Conservation (phyloP, 345 rosid genomes). For the Citrus trifoliata region DNA sequence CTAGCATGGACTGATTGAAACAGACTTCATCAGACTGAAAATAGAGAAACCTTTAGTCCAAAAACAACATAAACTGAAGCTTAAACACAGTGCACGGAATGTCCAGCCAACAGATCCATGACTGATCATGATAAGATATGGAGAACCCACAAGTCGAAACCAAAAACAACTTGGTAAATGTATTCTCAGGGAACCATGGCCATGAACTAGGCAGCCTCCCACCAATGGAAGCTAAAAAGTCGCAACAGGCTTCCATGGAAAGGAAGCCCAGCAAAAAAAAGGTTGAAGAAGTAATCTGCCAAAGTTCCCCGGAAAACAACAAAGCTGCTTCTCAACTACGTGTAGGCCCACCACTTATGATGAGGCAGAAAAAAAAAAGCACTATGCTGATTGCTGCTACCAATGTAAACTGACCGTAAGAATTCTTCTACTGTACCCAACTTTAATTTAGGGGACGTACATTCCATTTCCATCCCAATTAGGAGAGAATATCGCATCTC, state of each 20-base stretch:
- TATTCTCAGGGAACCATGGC: slow-evolving; percentile 37
- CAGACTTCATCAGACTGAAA: slow-evolving; percentile 23
- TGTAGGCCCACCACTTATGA: slow-evolving; percentile 8
- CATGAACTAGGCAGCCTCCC: slow-evolving; percentile 28
- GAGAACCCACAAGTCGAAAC: slow-evolving; percentile 23
- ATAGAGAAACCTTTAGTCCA: slow-evolving; percentile 20
- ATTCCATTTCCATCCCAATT: slow-evolving; percentile 6
- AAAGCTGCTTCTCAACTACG: slow-evolving; percentile 20
- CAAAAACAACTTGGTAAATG: slow-evolving; percentile 34
- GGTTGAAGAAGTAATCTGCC: slow-evolving; percentile 22
- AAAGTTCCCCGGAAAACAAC: slow-evolving; percentile 46
- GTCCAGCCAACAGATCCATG: slow-evolving; percentile 30
- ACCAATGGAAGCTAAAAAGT: slow-evolving; percentile 20
- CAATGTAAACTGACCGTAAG: slow-evolving; percentile 16
- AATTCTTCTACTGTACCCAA: slow-evolving; percentile 12
- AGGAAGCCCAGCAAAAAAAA: slow-evolving; percentile 47
- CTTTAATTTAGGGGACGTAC: neutral
- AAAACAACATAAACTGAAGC: slow-evolving; percentile 11
- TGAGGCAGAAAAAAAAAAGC: slow-evolving; percentile 19
- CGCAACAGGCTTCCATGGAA: slow-evolving; percentile 38
- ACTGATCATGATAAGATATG: neutral
- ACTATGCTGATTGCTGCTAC: slow-evolving; percentile 34
- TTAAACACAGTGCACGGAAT: slow-evolving; percentile 20
- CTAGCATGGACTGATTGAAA: slow-evolving; percentile 11
- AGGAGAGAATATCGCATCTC: slow-evolving; percentile 72